Evolutionary conservation across 495 filamentous ascomycete genomes (phyloP).

Genomic region (Xylaria flabelliformis): DNA sequence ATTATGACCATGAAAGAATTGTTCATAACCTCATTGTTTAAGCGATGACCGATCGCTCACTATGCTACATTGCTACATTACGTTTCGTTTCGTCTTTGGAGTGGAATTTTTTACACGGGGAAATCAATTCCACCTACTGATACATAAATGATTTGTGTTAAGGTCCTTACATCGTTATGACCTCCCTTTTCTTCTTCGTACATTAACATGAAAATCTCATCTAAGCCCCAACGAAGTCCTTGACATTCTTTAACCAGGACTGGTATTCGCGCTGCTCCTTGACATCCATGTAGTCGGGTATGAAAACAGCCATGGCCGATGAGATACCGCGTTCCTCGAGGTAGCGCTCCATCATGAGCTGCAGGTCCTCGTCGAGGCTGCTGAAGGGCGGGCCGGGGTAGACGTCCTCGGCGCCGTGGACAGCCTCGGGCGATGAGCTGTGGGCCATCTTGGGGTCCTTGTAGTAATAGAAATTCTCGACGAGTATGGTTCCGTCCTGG

Average conservation of each 20-base stretch:
- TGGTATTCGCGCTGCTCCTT: conserved; percentile 99
- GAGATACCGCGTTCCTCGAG: conserved; percentile 94
- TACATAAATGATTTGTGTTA: neutral
- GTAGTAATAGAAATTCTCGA: conserved; percentile 93
- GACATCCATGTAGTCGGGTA: conserved; percentile 95
- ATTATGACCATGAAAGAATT: conserved; percentile 7
- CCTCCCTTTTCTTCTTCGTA: neutral
- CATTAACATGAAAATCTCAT: neutral
- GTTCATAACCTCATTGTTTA: neutral
- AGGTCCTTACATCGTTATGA: conserved; percentile 3
- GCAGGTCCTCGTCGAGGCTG: conserved; percentile 94
- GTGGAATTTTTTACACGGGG: conserved; percentile 16
- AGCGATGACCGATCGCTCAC: conserved; percentile 11
- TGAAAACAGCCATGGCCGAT: conserved; percentile 83
- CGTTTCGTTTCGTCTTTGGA: neutral
- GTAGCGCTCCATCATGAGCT: conserved; percentile 89
- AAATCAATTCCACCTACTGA: neutral
- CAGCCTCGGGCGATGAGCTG: conserved; percentile 51
- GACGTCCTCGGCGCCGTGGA: conserved; percentile 66
- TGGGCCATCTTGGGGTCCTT: conserved; percentile 72
- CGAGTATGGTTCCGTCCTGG: conserved; percentile 83
- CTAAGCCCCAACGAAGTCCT: conserved; percentile 76
- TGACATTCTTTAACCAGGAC: conserved; percentile 85
- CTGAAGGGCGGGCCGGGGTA: conserved; percentile 94
- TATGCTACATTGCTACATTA: conserved; percentile 4